Base-by-base conservation (phyloP, 2,329 filamentous ascomycete genomes). In the Fusarium transvaalense region DNA sequence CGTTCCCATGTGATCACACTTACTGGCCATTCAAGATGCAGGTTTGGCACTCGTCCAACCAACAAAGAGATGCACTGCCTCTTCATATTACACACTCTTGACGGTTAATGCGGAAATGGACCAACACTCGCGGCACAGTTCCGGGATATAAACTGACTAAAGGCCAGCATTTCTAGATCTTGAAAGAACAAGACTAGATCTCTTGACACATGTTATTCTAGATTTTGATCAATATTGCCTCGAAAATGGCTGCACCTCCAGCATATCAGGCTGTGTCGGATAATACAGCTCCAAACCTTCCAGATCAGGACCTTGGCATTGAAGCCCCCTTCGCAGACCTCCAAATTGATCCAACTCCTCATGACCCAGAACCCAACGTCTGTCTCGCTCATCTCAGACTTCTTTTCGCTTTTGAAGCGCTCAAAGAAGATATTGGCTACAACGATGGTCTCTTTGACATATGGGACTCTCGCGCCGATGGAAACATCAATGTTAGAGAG, bases 381-480 rank as follows among this genome's bases (percentile, higher is more conserved):
- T 75, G 73, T 4, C 62, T 75, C 1, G 73, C 64, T 2, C 91
- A 93, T 74, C 82, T 93, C 21, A 91, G 91, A 74, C 81, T 93
- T 1, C 82, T 93, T 0, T 85, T 87, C 46, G 85, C 86, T 8
- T 86, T 93, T 58, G 84, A 90, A 58, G 83, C 82, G 43, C 76
- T 93, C 32, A 88, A 87, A 46, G 86, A 90, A 56, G 82, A 84
- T 9, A 77, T 92, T 10, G 87, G 86, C 1, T 87, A 84, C 39
- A 83, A 77, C 2, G 85, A 91, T 71, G 86, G 87, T 0, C 76
- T 92, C 0, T 92, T 88, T 75, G 85, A 84, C 1, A 82, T 92
- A 37, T 79, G 78, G 67, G 85, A 89, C 62, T 76, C 75, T 3
- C 74, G 78, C 3, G 78, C 81, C 5, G 52, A 74, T 12, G 61